phyloP scores from a whole-genome alignment of 2,329 filamentous ascomycete species.

The Talaromyces sp. region DNA sequence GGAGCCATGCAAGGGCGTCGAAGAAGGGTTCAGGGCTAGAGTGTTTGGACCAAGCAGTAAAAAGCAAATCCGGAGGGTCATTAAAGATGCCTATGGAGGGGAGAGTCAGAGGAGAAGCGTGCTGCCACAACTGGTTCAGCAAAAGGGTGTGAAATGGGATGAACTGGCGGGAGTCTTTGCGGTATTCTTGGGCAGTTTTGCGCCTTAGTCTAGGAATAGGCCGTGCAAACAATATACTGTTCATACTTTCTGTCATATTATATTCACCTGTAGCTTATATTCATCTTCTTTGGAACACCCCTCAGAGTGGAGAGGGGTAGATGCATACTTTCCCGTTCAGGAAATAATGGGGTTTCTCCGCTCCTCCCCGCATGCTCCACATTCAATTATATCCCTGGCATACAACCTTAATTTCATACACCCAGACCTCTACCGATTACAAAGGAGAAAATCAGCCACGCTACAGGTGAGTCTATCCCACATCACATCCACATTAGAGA shows the following conservation, averaged over 20 bases:
- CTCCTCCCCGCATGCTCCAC: not conserved
- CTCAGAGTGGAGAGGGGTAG: not conserved
- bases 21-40: slow-evolving; percentile 19
- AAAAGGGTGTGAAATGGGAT: slow-evolving; percentile 16
- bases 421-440: not conserved
- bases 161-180: slow-evolving; percentile 16
- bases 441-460: not conserved
- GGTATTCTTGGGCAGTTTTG: not conserved
- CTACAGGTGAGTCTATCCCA: not conserved
- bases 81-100: slow-evolving; percentile 16
- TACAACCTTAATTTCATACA: not conserved
- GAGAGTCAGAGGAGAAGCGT: slow-evolving; percentile 17
- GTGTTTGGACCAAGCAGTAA: slow-evolving; percentile 21
- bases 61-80: slow-evolving; percentile 6
- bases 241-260: not conserved
- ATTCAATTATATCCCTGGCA: not conserved
- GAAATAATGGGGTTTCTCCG: not conserved
- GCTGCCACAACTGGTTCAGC: slow-evolving; percentile 18
- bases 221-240: not conserved
- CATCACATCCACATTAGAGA: not conserved
- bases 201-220: not conserved
- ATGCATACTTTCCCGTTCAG: not conserved
- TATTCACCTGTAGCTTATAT: not conserved
- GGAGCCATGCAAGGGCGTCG: slow-evolving; percentile 16
- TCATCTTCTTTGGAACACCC: not conserved